A percentile compares a stretch with the other conserved stretches of the same genome.
Evolutionary conservation across 306 rosid genomes (phyloP).

Genomic region (Vicia sativa): DNA sequence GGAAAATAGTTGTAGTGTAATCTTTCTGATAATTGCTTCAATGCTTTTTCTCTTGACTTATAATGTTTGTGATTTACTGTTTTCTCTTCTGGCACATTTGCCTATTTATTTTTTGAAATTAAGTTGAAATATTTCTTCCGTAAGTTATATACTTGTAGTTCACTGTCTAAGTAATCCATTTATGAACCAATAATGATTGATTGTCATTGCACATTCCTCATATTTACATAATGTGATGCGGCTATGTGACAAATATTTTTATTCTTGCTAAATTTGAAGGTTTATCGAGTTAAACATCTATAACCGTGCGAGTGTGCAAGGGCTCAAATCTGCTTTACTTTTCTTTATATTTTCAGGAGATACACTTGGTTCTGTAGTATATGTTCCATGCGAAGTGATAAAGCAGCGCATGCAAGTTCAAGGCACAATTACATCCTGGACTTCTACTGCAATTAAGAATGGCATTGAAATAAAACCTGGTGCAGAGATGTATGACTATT

Average conservation of each 20-base stretch:
- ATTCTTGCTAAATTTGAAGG: conserved; percentile 19
- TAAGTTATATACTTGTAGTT: not conserved
- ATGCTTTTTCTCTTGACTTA: not conserved
- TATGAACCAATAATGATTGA: conserved; percentile 22
- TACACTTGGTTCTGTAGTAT: conserved; percentile 88
- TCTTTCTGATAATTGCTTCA: conserved; percentile 26
- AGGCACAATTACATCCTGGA: conserved; percentile 80
- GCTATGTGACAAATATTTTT: conserved; percentile 21
- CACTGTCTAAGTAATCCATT: conserved; percentile 3
- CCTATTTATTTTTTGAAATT: conserved; percentile 6
- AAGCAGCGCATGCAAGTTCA: conserved; percentile 96
- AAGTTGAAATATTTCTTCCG: conserved; percentile 10
- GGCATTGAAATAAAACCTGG: conserved; percentile 55
- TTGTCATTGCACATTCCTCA: conserved; percentile 28
- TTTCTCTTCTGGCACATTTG: conserved; percentile 3
- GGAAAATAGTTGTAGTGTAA: conserved; percentile 23
- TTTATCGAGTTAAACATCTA: conserved; percentile 13
- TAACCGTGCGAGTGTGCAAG: conserved; percentile 34
- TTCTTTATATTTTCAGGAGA: conserved; percentile 67
- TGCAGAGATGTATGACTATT: conserved; percentile 67
- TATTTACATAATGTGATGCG: conserved; percentile 14
- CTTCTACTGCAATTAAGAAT: conserved; percentile 53
- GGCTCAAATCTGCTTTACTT: conserved; percentile 30
- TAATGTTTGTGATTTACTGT: conserved; percentile 9
- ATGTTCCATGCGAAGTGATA: conserved; percentile 96